These are phyloP conservation scores for Nicotiana sylvestris DNA, from an alignment of 257 asterid genomes.

Conservation along the genomic window DNA sequence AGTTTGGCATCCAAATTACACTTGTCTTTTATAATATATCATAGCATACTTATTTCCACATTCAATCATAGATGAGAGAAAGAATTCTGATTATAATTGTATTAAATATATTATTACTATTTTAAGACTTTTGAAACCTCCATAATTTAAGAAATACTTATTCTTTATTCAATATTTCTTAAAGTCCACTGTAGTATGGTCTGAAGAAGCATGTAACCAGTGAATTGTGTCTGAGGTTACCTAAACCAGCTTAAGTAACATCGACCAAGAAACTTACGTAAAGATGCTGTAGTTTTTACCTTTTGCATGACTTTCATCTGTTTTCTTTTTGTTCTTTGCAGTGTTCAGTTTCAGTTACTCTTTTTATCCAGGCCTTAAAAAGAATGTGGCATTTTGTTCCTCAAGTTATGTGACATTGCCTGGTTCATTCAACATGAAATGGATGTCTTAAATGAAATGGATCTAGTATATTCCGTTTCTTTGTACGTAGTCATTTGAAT, in stretches of 20 bases:
- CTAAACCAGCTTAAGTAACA: neutral
- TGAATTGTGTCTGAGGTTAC: neutral
- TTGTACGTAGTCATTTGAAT: neutral
- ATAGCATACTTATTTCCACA: neutral
- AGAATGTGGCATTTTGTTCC: neutral
- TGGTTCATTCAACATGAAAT: neutral
- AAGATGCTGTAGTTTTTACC: neutral
- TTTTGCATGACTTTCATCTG: neutral
- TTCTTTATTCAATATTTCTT: neutral
- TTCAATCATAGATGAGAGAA: neutral
- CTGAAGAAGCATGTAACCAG: neutral
- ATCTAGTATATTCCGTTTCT: neutral
- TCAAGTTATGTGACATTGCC: neutral
- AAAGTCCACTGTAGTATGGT: neutral
- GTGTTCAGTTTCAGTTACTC: neutral
- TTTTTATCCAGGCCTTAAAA: neutral
- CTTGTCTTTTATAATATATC: neutral
- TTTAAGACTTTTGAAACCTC: neutral
- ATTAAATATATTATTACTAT: neutral
- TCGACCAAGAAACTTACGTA: neutral
- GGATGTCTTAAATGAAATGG: neutral
- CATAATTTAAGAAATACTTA: neutral
- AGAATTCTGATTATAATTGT: neutral
- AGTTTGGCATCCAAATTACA: neutral
- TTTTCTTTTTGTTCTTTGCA: neutral